Conservation (phyloP, 441 rosid genomes). For the Adansonia madagascariensis region DNA sequence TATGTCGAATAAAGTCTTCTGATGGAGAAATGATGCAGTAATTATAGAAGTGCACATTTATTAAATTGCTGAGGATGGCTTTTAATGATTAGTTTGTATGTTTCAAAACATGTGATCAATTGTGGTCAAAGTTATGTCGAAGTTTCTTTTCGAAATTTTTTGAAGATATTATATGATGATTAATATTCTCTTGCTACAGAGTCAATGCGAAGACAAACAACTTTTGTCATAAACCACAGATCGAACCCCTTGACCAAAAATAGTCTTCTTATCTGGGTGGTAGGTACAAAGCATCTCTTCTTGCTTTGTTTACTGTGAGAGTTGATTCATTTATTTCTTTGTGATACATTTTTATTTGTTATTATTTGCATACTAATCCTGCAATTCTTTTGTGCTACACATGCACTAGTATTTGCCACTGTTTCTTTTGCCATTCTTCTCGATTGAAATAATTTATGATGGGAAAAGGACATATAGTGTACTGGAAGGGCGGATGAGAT, state of each 20-base stretch:
- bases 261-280: conserved; percentile 79
- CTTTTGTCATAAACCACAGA: conserved; percentile 66
- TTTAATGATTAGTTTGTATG: not conserved
- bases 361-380: not conserved
- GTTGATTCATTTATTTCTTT: conserved; percentile 17
- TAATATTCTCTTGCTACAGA: conserved; percentile 44
- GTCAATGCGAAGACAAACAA: conserved; percentile 69
- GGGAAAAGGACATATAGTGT: not conserved
- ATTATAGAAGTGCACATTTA: not conserved
- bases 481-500: not conserved
- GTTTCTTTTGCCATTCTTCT: not conserved
- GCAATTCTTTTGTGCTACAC: not conserved
- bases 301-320: conserved; percentile 12
- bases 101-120: not conserved
- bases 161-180: not conserved
- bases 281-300: conserved; percentile 38
- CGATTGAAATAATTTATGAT: not conserved
- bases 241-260: conserved; percentile 60
- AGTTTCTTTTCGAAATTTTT: not conserved
- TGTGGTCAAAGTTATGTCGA: not conserved
- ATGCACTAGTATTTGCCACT: not conserved
- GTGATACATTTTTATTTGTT: conserved; percentile 12
- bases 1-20: conserved; percentile 21
- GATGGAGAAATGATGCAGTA: not conserved
- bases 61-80: not conserved